phyloP scores from a whole-genome alignment of 1,284 basidiomycete species.

The Ustilago curta region DNA sequence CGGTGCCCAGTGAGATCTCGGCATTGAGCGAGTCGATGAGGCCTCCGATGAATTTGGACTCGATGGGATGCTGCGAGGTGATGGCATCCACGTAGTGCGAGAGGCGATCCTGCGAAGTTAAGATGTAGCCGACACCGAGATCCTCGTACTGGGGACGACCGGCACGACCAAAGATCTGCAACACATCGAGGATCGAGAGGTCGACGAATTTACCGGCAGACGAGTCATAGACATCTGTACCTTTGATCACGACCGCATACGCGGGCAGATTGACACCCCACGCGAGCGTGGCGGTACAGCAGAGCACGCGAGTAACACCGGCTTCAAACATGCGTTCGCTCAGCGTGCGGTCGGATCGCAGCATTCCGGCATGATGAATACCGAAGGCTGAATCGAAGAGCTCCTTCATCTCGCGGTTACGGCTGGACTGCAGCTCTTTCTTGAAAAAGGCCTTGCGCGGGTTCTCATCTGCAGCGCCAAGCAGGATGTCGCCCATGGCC shows the following conservation, averaged over 20 bases:
- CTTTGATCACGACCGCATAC: slow-evolving; percentile 96
- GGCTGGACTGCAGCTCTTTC: slow-evolving; percentile 80
- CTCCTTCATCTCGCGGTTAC: slow-evolving; percentile 97
- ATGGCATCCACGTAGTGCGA: slow-evolving; percentile 90
- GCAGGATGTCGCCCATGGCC: slow-evolving; percentile 80
- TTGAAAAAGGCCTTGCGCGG: slow-evolving; percentile 73
- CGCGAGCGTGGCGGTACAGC: slow-evolving; percentile 96
- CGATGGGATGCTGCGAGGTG: slow-evolving; percentile 90
- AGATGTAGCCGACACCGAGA: slow-evolving; percentile 96
- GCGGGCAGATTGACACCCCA: slow-evolving; percentile 99
- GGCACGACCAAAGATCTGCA: slow-evolving; percentile 96
- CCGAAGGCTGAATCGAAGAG: slow-evolving; percentile 91
- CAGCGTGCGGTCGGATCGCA: slow-evolving; percentile 91
- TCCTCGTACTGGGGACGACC: slow-evolving; percentile 95
- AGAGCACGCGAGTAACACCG: slow-evolving; percentile 90
- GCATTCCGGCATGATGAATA: slow-evolving; percentile 99
- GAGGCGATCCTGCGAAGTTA: slow-evolving; percentile 92
- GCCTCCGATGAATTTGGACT: slow-evolving; percentile 87
- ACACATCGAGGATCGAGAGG: slow-evolving; percentile 92
- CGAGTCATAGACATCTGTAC: slow-evolving; percentile 86
- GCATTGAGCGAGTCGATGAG: slow-evolving; percentile 94
- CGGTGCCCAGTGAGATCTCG: slow-evolving; percentile 94
- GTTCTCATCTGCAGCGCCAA: slow-evolving; percentile 51
- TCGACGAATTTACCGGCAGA: slow-evolving; percentile 79
- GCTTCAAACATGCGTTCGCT: slow-evolving; percentile 96